Conservation (phyloP, 2,329 filamentous ascomycete species). For the Hypoxylon sp. region DNA sequence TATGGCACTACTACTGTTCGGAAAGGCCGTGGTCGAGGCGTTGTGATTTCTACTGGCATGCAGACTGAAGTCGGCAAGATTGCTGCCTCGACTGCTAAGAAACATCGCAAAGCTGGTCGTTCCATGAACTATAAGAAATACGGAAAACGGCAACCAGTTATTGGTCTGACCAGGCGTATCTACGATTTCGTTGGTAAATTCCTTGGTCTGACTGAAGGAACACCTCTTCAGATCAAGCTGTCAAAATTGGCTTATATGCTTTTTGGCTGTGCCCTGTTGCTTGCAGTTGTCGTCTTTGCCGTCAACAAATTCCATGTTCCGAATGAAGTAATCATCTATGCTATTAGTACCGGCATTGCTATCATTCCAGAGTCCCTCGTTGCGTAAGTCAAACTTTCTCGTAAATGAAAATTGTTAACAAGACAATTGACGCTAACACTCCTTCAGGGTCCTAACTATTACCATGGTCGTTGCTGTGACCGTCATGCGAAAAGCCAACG, state of each 20-base stretch:
- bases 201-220: slow-evolving; percentile 75
- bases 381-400: slow-evolving; percentile 60
- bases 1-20: slow-evolving; percentile 82
- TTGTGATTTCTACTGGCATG: slow-evolving; percentile 82
- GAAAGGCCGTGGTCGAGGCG: slow-evolving; percentile 79
- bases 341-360: slow-evolving; percentile 71
- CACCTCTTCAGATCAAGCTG: slow-evolving; percentile 83
- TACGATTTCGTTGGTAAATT: slow-evolving; percentile 70
- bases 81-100: slow-evolving; percentile 69
- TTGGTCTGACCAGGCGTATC: slow-evolving; percentile 63
- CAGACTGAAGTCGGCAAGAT: slow-evolving; percentile 79
- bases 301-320: slow-evolving; percentile 68
- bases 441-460: slow-evolving; percentile 72
- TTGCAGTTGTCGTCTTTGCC: slow-evolving; percentile 71
- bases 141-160: slow-evolving; percentile 65
- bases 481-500: slow-evolving; percentile 75
- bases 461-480: slow-evolving; percentile 78
- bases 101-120: slow-evolving; percentile 69
- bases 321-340: slow-evolving; percentile 71
- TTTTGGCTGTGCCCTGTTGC: slow-evolving; percentile 76
- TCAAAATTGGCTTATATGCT: slow-evolving; percentile 83
- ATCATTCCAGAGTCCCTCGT: slow-evolving; percentile 77
- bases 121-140: slow-evolving; percentile 70
- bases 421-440: slow-evolving; percentile 36
- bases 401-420: background rate